phyloP scores from a whole-genome alignment of 495 filamentous ascomycete species.

The Podospora pseudopauciseta region DNA sequence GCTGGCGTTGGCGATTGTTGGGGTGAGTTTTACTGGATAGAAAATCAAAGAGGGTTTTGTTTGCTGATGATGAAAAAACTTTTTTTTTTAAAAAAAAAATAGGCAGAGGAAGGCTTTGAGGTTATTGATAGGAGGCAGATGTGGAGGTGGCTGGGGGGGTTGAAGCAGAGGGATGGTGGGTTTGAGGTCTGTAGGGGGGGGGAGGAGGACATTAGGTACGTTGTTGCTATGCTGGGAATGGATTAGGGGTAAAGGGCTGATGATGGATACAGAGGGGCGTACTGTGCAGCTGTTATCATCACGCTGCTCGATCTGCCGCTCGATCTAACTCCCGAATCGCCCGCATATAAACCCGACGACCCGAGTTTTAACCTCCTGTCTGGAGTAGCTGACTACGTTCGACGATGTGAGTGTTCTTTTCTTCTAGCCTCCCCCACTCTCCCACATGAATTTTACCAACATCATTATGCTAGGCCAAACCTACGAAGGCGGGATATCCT shows the following conservation, averaged over 20 bases:
- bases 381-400: slow-evolving; percentile 73
- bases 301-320: slow-evolving; percentile 79
- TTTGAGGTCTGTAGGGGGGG: slow-evolving; percentile 77
- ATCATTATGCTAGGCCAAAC: slow-evolving; percentile 63
- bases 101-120: slow-evolving; percentile 62
- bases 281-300: slow-evolving; percentile 80
- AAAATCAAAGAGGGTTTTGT: too few species aligned
- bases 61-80: too few species aligned
- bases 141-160: slow-evolving; percentile 80
- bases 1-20: slow-evolving; percentile 71
- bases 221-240: slow-evolving; percentile 16
- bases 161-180: slow-evolving; percentile 82
- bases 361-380: slow-evolving; percentile 54
- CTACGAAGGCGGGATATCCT: slow-evolving; percentile 88
- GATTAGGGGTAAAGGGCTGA: not conserved
- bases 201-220: slow-evolving; percentile 84
- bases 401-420: slow-evolving; percentile 58
- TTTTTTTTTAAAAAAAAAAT: too few species aligned
- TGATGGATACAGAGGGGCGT: slow-evolving; percentile 63
- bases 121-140: slow-evolving; percentile 77
- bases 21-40: slow-evolving; percentile 20
- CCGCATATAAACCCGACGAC: slow-evolving; percentile 41
- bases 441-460: not conserved
- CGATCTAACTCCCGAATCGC: slow-evolving; percentile 62
- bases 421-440: not conserved